Base-by-base conservation (phyloP, 139 green algal species). In the Nannochloris sp. region DNA sequence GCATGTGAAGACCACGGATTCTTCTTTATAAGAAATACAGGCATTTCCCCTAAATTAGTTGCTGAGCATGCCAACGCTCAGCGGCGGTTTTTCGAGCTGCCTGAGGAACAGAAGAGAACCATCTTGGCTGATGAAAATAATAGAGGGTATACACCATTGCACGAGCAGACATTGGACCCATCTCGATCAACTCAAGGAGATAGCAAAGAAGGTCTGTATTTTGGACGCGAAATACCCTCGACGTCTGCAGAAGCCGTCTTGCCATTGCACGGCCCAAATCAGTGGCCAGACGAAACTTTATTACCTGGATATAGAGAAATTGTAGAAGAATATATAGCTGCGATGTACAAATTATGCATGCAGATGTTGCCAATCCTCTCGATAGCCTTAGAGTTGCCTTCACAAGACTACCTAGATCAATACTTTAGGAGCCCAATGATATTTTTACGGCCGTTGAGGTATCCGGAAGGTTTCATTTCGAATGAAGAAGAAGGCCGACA, bases 141-240 rank as follows among this genome's bases (percentile, higher is more conserved):
- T 67, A 66, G 72, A 35, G 78, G 78, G 4, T 84, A 77, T 53
- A 84, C 75, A 7, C 65, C 70, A 3, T 67, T 81, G 39, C 56
- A 77, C 34, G 86, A 93, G 54, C 90, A 98, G 67, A 96, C 83
- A 19, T 77, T 98, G 30, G 90, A 97, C 51, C 80, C 84, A 4
- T 37, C 32, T 0, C 51, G 54, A 0, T 82, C 87, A 61, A 71
- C 13, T 27, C 34, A 71, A 32, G 88, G 85, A 0, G 92, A 98
- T 68, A 95, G 83, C 32, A 96, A 98, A 57, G 91, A 97, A 68
- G 87, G 84, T 65, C 48, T 89, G 66, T 92, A 94, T 72, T 91
- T 89, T 67, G 82, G 87, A 1, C 51, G 82, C 23, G 76, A 90
- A 37, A 64, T 90, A n/a, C n/a, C 72, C 6, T 30, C 64, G 44